Evolutionary conservation across 768 basidiomycete species (phyloP).

Genomic region (Naganishia onofrii): DNA sequence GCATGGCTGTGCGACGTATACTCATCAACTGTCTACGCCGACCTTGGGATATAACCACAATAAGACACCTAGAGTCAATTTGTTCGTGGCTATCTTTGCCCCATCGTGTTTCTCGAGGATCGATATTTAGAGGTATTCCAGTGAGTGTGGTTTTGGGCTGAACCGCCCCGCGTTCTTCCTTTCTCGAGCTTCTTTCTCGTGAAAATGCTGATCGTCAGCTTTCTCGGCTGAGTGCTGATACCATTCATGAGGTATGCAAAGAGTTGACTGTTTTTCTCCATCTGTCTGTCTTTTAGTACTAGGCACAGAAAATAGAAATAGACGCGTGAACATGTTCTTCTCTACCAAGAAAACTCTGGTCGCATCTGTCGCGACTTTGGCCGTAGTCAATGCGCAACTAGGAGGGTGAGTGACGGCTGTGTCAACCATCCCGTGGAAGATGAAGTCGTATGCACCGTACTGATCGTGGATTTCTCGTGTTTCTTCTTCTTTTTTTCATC

Average conservation of each 20-base stretch:
- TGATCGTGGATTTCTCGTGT: background rate
- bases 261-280: background rate
- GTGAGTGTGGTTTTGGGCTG: too few species aligned
- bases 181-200: background rate
- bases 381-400: constrained; percentile 18
- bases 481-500: background rate
- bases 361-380: constrained; percentile 17
- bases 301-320: background rate
- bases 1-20: too few species aligned
- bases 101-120: too few species aligned
- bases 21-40: too few species aligned
- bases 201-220: background rate
- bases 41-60: too few species aligned
- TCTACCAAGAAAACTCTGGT: constrained; percentile 22
- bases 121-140: too few species aligned
- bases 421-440: too few species aligned
- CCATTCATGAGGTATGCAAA: background rate
- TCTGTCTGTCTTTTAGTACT: background rate
- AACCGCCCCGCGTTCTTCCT: background rate
- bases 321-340: constrained; percentile 16
- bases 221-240: too few species aligned
- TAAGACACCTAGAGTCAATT: too few species aligned
- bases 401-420: constrained; percentile 13
- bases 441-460: too few species aligned
- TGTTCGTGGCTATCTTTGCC: too few species aligned